Evolutionary conservation across 306 rosid genomes (phyloP), one percentile per base, ranked within the genome.

Genomic region (Pyrus bretschneideri): DNA sequence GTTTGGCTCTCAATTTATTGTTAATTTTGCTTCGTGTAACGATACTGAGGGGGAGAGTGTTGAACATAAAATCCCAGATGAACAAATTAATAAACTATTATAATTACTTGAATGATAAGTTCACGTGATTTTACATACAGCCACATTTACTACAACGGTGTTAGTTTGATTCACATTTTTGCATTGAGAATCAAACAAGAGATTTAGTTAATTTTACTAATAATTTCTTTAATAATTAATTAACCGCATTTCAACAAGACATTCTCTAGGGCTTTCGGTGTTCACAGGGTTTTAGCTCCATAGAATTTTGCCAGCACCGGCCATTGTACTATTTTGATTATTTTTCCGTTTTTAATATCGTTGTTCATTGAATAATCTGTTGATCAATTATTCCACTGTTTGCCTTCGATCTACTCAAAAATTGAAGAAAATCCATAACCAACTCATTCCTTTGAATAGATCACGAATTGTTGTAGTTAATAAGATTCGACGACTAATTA

Each of bases 401-500:
- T 60, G 23, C 66, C 74, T 81, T 81, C 71, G 72, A 78, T 78
- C 67, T 72, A 64, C 60, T 82, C 52, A 81, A 70, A 35, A 73
- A 79, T 49, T 38, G 17, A 69, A 76, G 4, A 75, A 80, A 81
- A 82, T 86, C 80, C 71, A 80, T 76, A 82, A 78, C 91, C 87
- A 87, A 52, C 91, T 87, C 90, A 86, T 86, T 85, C 90, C 86
- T 71, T 86, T 79, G 88, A 87, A 81, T 75, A 82, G 80, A 90
- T 87, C 91, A 70, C 80, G 52, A 80, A 75, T 19, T 81, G 71
- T 68, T 22, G 51, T 83, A 72, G 80, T 83, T 89, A 82, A 82
- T 67, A 78, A 79, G 87, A 83, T 81, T 81, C 87, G 80, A 74
- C 65, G 77, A 82, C 77, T 77, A 15, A 70, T 81, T 22, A 55